These are phyloP conservation scores for Phytophthora foliorum DNA, from an alignment of 352 stramenopile species.

Conservation along the genomic window DNA sequence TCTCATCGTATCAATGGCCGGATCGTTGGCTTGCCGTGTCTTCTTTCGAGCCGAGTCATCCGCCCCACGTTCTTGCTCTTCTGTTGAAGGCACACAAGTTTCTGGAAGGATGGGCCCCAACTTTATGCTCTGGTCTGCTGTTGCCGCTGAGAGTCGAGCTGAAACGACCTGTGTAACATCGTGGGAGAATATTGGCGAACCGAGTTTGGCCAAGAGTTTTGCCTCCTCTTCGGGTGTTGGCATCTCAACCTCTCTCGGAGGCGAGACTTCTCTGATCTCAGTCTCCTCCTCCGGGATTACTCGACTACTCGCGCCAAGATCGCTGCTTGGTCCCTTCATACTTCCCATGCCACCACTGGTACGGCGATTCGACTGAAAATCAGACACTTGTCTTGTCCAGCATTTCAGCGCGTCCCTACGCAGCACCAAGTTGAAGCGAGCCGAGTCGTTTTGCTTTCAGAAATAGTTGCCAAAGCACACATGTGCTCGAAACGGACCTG, in stretches of 20 bases:
- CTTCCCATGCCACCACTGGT: constrained; percentile 22
- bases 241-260: background rate
- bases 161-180: background rate
- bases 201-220: constrained; percentile 19
- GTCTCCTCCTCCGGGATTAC: constrained; percentile 30
- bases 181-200: constrained; percentile 19
- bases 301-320: constrained; percentile 24
- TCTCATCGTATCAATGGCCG: constrained; percentile 15
- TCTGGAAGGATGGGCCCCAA: constrained; percentile 21
- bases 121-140: background rate
- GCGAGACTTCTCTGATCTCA: constrained; percentile 16
- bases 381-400: constrained; percentile 9
- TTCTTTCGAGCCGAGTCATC: constrained; percentile 1
- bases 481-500: constrained; percentile 22
- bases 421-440: constrained; percentile 17
- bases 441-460: constrained; percentile 31
- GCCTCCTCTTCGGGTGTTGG: constrained; percentile 10
- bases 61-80: background rate
- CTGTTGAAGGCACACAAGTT: background rate
- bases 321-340: constrained; percentile 34
- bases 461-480: constrained; percentile 20
- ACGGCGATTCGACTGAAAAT: constrained; percentile 20
- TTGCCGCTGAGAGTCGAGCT: background rate
- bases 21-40: constrained; percentile 7
- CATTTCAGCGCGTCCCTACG: constrained; percentile 23